Percentiles rank a stretch among this genome's conserved stretches.
Conservation (phyloP, 139 green algal genomes). For the Chlamydomonas sp. region DNA sequence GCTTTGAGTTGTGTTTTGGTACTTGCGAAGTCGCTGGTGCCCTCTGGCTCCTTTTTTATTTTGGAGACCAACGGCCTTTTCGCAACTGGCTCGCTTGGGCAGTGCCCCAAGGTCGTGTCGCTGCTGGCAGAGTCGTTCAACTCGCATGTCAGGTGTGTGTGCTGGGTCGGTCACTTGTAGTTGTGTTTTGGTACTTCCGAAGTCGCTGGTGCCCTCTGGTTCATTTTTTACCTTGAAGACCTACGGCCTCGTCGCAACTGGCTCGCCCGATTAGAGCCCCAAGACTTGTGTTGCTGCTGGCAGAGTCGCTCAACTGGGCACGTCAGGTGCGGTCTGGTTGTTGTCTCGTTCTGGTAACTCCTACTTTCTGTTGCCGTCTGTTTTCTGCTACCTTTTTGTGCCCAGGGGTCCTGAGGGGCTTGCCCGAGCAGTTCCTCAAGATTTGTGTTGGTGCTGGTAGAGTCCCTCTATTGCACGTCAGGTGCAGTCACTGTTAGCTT, state of each 20-base stretch:
- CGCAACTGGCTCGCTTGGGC: conserved; percentile 71
- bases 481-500: no score
- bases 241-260: conserved; percentile 90
- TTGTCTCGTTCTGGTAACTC: no score
- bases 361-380: background rate
- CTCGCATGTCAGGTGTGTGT: conserved; percentile 73
- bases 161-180: no score
- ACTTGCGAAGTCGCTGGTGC: no score
- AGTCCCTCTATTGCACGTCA: no score
- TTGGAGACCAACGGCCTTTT: no score
- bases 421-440: conserved; percentile 79
- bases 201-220: conserved; percentile 76
- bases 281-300: conserved; percentile 85
- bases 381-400: no score
- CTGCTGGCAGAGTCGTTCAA: conserved; percentile 97
- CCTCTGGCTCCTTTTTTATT: conserved; percentile 76
- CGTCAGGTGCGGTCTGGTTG: conserved; percentile 52
- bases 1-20: no score
- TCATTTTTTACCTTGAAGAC: no score
- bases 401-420: no score
- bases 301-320: conserved; percentile 97
- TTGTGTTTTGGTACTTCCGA: no score
- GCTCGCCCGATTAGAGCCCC: conserved; percentile 79
- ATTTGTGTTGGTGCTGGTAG: conserved; percentile 85
- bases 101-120: conserved; percentile 85